A percentile compares a stretch with the other conserved stretches of the same genome.
These are phyloP conservation scores for Capsicum rhomboideum DNA, from an alignment of 257 asterid genomes.

Conservation along the genomic window DNA sequence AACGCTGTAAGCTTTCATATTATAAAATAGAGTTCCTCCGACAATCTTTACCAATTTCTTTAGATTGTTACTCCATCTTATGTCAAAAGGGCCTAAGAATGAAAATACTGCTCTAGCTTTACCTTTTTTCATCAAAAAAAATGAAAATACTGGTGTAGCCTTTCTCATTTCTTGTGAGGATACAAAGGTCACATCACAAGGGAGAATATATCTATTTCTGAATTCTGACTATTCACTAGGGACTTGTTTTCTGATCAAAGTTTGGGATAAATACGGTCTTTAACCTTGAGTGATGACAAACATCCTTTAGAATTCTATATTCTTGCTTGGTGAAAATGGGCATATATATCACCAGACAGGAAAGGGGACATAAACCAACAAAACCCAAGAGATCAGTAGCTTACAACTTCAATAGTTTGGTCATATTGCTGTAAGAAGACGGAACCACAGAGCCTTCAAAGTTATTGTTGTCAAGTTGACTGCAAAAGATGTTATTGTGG, in stretches of 20 bases:
- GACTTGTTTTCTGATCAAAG: background rate
- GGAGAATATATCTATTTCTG: background rate
- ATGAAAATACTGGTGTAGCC: background rate
- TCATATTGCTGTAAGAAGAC: conserved; percentile 59
- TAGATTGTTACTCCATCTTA: background rate
- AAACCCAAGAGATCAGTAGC: conserved; percentile 6
- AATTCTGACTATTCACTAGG: background rate
- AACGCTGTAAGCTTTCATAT: background rate
- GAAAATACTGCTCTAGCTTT: background rate
- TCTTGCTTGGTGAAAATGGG: background rate
- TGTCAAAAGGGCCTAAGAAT: background rate
- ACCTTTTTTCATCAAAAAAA: background rate
- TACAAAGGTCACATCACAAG: background rate
- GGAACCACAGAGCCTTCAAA: conserved; percentile 58
- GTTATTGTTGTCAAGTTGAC: conserved; percentile 88
- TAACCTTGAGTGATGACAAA: background rate
- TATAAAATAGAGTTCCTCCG: background rate
- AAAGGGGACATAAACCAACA: background rate
- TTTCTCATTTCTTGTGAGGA: background rate
- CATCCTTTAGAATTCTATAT: background rate
- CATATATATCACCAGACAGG: background rate
- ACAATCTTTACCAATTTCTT: background rate
- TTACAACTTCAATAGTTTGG: conserved; percentile 66
- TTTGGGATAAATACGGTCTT: background rate
- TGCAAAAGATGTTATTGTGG: conserved; percentile 22